Conservation (phyloP, 164 flowering plant species). For the Liriodendron chinense region DNA sequence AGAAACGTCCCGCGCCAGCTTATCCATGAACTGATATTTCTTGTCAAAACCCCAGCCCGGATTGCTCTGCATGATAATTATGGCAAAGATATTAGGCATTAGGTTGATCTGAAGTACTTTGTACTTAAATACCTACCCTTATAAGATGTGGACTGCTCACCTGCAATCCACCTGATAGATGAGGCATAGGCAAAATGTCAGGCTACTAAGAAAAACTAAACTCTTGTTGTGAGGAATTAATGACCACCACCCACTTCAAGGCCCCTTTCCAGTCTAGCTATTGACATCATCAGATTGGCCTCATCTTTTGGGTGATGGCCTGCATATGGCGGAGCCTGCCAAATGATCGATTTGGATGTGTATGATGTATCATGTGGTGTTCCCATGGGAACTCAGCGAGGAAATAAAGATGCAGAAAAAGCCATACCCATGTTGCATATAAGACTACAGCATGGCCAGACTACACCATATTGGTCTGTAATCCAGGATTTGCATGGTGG, state of each 20-base stretch:
- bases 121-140: not conserved
- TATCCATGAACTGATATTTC: constrained; percentile 91
- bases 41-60: constrained; percentile 93
- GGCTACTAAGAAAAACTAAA: not conserved
- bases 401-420: not conserved
- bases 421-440: not conserved
- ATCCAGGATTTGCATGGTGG: no score
- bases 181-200: not conserved
- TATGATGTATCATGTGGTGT: not conserved
- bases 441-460: not conserved
- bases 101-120: not conserved
- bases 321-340: not conserved
- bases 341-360: not conserved
- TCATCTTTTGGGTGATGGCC: not conserved
- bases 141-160: not conserved
- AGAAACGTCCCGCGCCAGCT: constrained; percentile 66
- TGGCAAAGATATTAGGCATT: not conserved
- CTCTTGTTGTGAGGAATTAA: no score
- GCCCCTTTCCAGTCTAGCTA: not conserved
- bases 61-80: constrained; percentile 66
- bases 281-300: not conserved
- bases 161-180: not conserved
- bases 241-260: no score
- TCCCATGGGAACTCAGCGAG: not conserved
- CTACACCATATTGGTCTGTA: no score